Percentiles rank a stretch among this genome's conserved stretches.
Conservation (phyloP, 805 yeast genomes). For the Hanseniaspora lachancei region DNA sequence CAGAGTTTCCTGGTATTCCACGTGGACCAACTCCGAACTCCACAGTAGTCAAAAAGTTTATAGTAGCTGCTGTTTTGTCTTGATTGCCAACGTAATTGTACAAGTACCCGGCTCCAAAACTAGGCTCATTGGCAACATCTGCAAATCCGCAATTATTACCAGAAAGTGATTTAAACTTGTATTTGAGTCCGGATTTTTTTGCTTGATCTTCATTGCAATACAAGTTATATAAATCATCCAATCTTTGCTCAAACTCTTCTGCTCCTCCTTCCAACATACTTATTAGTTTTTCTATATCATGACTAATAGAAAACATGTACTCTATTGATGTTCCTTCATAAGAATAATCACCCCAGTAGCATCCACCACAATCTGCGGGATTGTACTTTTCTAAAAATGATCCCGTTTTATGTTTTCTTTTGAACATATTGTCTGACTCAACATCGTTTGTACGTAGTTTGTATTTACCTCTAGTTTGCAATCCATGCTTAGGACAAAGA, state of each 20-base stretch:
- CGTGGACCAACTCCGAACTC: conserved; percentile 21
- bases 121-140: conserved; percentile 30
- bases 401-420: conserved; percentile 18
- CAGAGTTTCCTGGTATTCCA: conserved; percentile 31
- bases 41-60: conserved; percentile 23
- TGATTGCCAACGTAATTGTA: conserved; percentile 26
- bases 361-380: conserved; percentile 26
- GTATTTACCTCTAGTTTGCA: conserved; percentile 2
- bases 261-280: conserved; percentile 21
- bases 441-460: neutral
- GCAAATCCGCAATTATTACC: conserved; percentile 18
- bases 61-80: conserved; percentile 24
- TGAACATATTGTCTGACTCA: neutral
- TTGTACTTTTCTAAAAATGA: conserved; percentile 23
- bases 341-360: conserved; percentile 28
- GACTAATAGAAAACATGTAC: conserved; percentile 30
- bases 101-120: conserved; percentile 28
- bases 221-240: conserved; percentile 29
- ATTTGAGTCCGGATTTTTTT: neutral
- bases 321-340: conserved; percentile 28
- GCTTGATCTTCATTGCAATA: conserved; percentile 17
- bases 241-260: conserved; percentile 21
- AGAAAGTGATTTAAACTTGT: neutral
- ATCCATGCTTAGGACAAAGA: conserved; percentile 25
- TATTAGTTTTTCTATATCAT: conserved; percentile 24